A percentile compares a stretch with the other conserved stretches of the same genome.
Evolutionary conservation across 2,329 filamentous ascomycete genomes (phyloP).

Genomic region (Colletotrichum scovillei): DNA sequence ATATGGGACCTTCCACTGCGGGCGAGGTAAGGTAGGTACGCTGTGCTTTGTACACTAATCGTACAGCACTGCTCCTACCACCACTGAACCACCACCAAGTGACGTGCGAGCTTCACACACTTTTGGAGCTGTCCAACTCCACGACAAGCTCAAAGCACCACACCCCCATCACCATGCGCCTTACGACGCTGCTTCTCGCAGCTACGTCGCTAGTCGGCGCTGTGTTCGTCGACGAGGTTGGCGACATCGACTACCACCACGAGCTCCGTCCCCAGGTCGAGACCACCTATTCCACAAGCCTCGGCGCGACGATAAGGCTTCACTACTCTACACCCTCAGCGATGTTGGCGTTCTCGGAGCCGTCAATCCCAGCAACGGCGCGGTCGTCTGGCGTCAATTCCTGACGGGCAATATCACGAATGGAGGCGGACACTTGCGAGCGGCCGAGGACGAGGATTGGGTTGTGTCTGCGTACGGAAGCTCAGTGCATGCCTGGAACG

Average conservation of each 20-base stretch:
- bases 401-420: slow-evolving; percentile 64
- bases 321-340: slow-evolving; percentile 90
- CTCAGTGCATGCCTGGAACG: slow-evolving; percentile 84
- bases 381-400: slow-evolving; percentile 86
- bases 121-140: slow-evolving; percentile 19
- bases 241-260: slow-evolving; percentile 92
- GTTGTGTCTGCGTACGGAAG: slow-evolving; percentile 79
- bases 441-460: slow-evolving; percentile 83
- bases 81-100: background rate
- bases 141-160: slow-evolving; percentile 26
- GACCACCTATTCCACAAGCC: slow-evolving; percentile 94
- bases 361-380: slow-evolving; percentile 87
- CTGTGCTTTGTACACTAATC: background rate
- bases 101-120: slow-evolving; percentile 21
- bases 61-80: background rate
- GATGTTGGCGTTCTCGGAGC: slow-evolving; percentile 87
- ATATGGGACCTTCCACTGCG: background rate
- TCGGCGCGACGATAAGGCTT: slow-evolving; percentile 82
- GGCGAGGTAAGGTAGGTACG: background rate
- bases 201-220: slow-evolving; percentile 64
- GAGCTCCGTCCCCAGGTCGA: slow-evolving; percentile 80
- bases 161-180: slow-evolving; percentile 35
- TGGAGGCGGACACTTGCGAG: slow-evolving; percentile 68
- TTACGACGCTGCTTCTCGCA: slow-evolving; percentile 46
- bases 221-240: slow-evolving; percentile 91